Base-by-base conservation (phyloP, 2,329 filamentous ascomycete species). In the Diplodia intermedia region DNA sequence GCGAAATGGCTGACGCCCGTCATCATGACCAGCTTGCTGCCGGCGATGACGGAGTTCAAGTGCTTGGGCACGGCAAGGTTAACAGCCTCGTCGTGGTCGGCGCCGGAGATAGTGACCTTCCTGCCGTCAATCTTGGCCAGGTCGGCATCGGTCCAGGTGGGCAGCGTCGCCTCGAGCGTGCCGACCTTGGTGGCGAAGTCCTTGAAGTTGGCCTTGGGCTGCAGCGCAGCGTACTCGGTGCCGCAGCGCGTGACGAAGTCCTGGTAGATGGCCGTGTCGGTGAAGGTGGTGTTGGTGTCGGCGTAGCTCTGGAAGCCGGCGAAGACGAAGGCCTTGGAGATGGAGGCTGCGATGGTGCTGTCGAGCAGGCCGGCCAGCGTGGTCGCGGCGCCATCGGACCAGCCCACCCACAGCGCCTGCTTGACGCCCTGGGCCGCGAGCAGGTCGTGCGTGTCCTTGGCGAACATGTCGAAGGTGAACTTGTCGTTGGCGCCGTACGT, bases 1-100 rank as follows among this genome's bases (percentile, higher is more conserved):
- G 80, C 80, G 70, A 82, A 82, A 69, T 82, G 81, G 69, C 80
- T 82, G 6, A 82, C 80, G 1, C 74, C 76, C 1, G 69, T 74
- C 69, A 82, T 69, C 8, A 77, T 79, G 47, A 75, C 71, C 54
- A 79, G 66, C 65, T 73, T 72, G 68, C 81, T 82, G 3, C 77
- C 77, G n/a, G 72, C 70, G 57, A 82, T 81, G 38, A 78, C 75
- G 12, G 69, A 70, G 66, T 79, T 73, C 66, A 82, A 69, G 69
- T 76, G 75, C 2, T 67, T 70, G 0, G 79, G 77, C 0, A 81
- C 79, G 52, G 75, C 75, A 29, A 73, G 69, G 56, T 80, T 80
- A n/a, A 82, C 76, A 2, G 80, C 80, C 75, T 82, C 81, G 66
- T 77, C 75, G 20, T 74, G 68, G 18, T 76, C 74, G 2, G 75